Base-by-base conservation (phyloP, 2,329 filamentous ascomycete genomes). In the Talaromyces sp. region DNA sequence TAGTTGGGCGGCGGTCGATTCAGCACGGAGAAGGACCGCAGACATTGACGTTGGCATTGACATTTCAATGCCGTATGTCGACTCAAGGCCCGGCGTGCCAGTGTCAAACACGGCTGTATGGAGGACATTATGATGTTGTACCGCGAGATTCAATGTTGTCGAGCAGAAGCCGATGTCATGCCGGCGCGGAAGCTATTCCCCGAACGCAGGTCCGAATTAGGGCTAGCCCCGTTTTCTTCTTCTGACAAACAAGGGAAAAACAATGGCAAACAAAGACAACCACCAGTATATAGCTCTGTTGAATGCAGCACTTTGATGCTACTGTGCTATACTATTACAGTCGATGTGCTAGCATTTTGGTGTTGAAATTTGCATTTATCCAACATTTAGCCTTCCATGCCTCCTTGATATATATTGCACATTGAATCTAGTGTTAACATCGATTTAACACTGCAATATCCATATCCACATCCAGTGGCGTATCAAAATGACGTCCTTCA, bases 1-100 rank as follows among this genome's bases (percentile, higher is more conserved):
- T 98, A 98, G 70, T 91, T 95, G 61, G 92, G 91, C 30, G 85
- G 84, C 57, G 94, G 94, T 6, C 95, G 90, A 75, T 90, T 90
- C 69, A 96, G 85, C 65, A 92, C 86, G 51, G 93, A 96, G 81
- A 97, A 96, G 36, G 75, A 72, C 65, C 85, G 56, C 18, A 30
- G 50, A 5, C 14, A 28, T 30, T 53, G 50, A 27, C 42, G 18
- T 6, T 44, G 50, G 7, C 50, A 27, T 5, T 30, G 27, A n/a
- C 6, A 16, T 53, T 16, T 28, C 28, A 31, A 30, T 16, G 50
- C 27, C 9, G 28, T 7, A 31, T 31, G 27, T 16, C 50, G 50
- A 31, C 27, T 53, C 30, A 31, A 18, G 28, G 28, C 14, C 16
- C 50, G 50, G 27, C 30, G 50, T 16, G 50, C 50, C 50, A 31